Conservation (phyloP, 495 filamentous ascomycete genomes). For the Talaromyces wortmannii region DNA sequence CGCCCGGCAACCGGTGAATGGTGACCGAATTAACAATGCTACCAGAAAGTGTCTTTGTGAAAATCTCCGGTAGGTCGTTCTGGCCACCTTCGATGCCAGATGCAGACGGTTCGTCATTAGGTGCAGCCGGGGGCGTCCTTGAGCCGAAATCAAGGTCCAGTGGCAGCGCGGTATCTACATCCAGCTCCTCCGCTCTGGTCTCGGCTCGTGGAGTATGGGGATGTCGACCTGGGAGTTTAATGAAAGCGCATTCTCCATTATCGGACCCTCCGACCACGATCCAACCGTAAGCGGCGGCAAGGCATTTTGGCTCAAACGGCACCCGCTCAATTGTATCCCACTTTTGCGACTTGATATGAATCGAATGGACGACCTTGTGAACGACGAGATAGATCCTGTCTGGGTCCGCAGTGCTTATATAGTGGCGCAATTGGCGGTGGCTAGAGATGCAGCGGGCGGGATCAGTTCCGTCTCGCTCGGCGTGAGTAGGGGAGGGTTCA, state of each 20-base stretch:
- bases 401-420: conserved; percentile 72
- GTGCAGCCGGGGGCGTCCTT: conserved; percentile 18
- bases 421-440: conserved; percentile 87
- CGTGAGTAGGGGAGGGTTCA: conserved; percentile 14
- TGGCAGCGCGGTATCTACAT: conserved; percentile 57
- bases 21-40: conserved; percentile 67
- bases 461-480: background rate
- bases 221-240: conserved; percentile 47
- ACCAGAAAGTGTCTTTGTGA: conserved; percentile 46
- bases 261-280: conserved; percentile 80
- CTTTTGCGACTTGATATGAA: conserved; percentile 65
- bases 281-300: conserved; percentile 79
- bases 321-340: conserved; percentile 70
- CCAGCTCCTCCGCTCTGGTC: conserved; percentile 29
- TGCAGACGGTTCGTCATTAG: conserved; percentile 20
- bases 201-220: conserved; percentile 20
- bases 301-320: conserved; percentile 76
- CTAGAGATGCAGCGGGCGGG: conserved; percentile 34
- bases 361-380: conserved; percentile 62
- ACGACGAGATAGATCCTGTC: conserved; percentile 78
- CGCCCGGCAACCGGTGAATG: conserved; percentile 51
- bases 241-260: conserved; percentile 75
- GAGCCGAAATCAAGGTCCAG: conserved; percentile 41
- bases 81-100: conserved; percentile 13
- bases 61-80: conserved; percentile 35